Evolutionary conservation across 768 basidiomycete species (phyloP).

Genomic region (Hebeloma cylindrosporum): DNA sequence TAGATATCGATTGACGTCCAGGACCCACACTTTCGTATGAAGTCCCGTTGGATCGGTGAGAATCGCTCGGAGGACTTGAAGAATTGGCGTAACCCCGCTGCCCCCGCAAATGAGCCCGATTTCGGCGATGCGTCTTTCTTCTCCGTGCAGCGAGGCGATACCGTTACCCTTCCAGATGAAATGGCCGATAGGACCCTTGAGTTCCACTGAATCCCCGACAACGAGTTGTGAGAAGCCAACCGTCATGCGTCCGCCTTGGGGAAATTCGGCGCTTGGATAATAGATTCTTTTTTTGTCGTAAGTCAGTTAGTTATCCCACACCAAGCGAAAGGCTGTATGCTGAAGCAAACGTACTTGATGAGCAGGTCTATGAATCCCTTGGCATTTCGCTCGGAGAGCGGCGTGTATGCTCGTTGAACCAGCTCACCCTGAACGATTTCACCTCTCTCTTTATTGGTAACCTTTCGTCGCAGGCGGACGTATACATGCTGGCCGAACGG

Average conservation of each 20-base stretch:
- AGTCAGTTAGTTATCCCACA: no score
- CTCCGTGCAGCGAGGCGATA: slow-evolving; percentile 35
- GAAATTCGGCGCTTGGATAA: slow-evolving; percentile 34
- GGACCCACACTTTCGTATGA: slow-evolving; percentile 43
- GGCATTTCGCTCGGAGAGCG: slow-evolving; percentile 44
- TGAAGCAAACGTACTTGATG: slow-evolving; percentile 50
- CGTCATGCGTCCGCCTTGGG: slow-evolving; percentile 54
- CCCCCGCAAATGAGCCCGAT: slow-evolving; percentile 60
- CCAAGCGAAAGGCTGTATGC: no score
- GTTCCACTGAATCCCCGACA: slow-evolving; percentile 49
- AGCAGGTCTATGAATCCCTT: slow-evolving; percentile 52
- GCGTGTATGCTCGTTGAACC: slow-evolving; percentile 61
- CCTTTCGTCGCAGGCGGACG: slow-evolving; percentile 44
- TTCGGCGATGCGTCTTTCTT: slow-evolving; percentile 33
- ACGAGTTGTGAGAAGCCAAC: slow-evolving; percentile 42
- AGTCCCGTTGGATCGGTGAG: slow-evolving; percentile 37
- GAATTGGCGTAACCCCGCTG: slow-evolving; percentile 59
- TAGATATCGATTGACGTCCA: slow-evolving; percentile 47
- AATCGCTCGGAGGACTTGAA: slow-evolving; percentile 53
- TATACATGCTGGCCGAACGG: slow-evolving; percentile 63
- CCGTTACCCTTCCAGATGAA: slow-evolving; percentile 53
- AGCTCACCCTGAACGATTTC: slow-evolving; percentile 33
- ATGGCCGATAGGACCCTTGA: slow-evolving; percentile 61
- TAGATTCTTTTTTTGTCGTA: slow-evolving; percentile 47
- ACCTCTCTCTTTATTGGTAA: slow-evolving; percentile 18